These are phyloP conservation scores for Berberis thunbergii DNA, from an alignment of 164 flowering plant species.

Conservation along the genomic window DNA sequence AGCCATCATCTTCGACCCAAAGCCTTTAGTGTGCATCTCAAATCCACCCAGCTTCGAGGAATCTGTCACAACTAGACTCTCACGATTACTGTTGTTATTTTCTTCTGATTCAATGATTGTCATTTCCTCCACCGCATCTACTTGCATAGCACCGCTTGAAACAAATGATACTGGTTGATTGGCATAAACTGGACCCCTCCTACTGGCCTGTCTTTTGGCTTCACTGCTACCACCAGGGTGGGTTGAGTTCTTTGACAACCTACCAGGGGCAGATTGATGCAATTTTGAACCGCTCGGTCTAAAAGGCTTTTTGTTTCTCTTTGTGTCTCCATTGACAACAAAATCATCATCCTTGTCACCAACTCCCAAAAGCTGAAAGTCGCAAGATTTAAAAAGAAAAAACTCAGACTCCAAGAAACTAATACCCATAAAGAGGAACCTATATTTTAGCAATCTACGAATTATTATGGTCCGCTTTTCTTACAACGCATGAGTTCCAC, in stretches of 20 bases:
- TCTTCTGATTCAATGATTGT: constrained; percentile 8
- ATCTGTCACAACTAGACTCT: constrained; percentile 14
- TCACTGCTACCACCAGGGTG: constrained; percentile 11
- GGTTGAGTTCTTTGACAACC: constrained; percentile 18
- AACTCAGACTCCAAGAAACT: not conserved
- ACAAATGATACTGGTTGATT: constrained; percentile 75
- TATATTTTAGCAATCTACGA: too few relatives aligned
- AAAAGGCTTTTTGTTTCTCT: constrained; percentile 16
- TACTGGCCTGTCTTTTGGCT: constrained; percentile 22
- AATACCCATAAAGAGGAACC: too few relatives aligned
- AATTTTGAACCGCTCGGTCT: constrained; percentile 15
- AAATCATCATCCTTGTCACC: constrained; percentile 46
- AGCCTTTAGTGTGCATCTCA: constrained; percentile 89
- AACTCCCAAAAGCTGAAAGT: constrained; percentile 60
- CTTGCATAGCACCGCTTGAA: constrained; percentile 57
- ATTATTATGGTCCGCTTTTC: too few relatives aligned
- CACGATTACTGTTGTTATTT: constrained; percentile 1
- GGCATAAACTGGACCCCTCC: constrained; percentile 26
- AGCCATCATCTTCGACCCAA: constrained; percentile 92
- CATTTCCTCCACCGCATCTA: constrained; percentile 28
- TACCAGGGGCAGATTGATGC: constrained; percentile 17
- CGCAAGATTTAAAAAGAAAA: not conserved
- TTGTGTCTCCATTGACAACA: constrained; percentile 24
- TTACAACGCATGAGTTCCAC: too few relatives aligned
- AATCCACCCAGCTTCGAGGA: constrained; percentile 45